Evolutionary conservation across 495 filamentous ascomycete genomes (phyloP), one percentile per base, ranked within the genome.

Genomic region (Podospora australis): DNA sequence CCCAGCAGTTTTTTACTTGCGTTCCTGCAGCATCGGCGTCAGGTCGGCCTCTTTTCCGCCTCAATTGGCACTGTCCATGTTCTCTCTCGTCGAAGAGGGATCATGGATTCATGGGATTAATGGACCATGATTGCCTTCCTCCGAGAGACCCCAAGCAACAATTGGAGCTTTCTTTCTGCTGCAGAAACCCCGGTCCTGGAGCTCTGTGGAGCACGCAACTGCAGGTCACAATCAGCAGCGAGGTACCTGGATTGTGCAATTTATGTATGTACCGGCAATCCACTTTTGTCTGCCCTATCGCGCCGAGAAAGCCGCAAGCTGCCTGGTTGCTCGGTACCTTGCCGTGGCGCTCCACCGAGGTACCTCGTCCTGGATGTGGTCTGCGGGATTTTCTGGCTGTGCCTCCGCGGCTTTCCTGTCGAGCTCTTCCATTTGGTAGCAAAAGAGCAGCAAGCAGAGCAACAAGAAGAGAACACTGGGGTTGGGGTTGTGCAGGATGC

Each of bases 311-410:
- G 48, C 51, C 26, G 49, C 61, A 13, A 52, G n/a, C 38, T 47
- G 29, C 35, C 34, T 36, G 25, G 21, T 16, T 30, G 6, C 45
- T 32, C 54, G 56, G 55, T 67, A 67, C 64, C 52, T 65, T 40
- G 21, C 29, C 32, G 43, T 23, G 44, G 19, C 43, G 50, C 47
- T 29, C 54, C 50, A 48, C 52, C 43, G 13, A 52, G 6, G 63
- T 64, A 66, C 56, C 58, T 24, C 21, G 38, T 38, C 30, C 40
- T 14, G 38, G 43, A 49, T 42, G 28, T 19, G 46, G 54, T 28
- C 52, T 67, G 64, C 62, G 64, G 62, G 62, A 67, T 67, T 67
- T 67, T 65, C 60, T 52, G 54, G 50, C 54, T 59, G 49, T 43
- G 46, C 46, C 51, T 53, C 52, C 20, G 35, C 32, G 21, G 32